A percentile compares a stretch with the other conserved stretches of the same genome.
Evolutionary conservation across 768 basidiomycete species (phyloP).

Genomic region (Calvatia gigantea): DNA sequence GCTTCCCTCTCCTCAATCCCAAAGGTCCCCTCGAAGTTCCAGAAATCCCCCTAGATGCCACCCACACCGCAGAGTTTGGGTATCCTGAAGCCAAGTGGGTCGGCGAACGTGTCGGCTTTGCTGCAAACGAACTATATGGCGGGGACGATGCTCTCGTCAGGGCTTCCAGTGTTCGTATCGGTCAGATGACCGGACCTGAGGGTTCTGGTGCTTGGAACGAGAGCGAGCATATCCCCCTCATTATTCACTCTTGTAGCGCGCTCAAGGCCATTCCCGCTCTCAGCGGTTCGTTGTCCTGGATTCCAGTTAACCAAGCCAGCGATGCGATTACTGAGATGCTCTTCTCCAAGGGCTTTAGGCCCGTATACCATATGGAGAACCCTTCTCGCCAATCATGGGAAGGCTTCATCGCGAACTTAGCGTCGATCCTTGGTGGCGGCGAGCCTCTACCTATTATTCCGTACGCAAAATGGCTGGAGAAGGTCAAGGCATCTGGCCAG

Average conservation of each 20-base stretch:
- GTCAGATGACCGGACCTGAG: constrained; percentile 35
- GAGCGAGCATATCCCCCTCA: constrained; percentile 32
- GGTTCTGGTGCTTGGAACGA: constrained; percentile 35
- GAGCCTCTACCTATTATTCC: constrained; percentile 22
- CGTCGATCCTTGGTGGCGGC: constrained; percentile 18
- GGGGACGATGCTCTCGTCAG: constrained; percentile 2
- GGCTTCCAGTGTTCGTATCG: constrained; percentile 26
- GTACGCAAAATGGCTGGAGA: constrained; percentile 26
- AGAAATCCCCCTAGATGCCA: constrained; percentile 27
- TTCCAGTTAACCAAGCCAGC: constrained; percentile 31
- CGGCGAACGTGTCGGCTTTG: constrained; percentile 25
- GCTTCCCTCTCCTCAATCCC: constrained; percentile 25
- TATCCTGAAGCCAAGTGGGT: constrained; percentile 38
- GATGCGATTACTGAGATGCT: constrained; percentile 26
- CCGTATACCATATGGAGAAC: constrained; percentile 33
- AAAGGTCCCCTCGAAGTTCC: constrained; percentile 27
- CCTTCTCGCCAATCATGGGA: constrained; percentile 32
- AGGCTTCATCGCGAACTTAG: constrained; percentile 25
- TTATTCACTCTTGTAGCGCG: constrained; percentile 26
- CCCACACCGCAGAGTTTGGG: constrained; percentile 27
- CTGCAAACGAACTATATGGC: constrained; percentile 26
- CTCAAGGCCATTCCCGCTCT: constrained; percentile 25
- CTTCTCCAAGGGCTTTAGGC: constrained; percentile 26
- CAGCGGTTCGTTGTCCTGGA: constrained; percentile 33
- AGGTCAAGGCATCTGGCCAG: constrained; percentile 24